phyloP scores from a whole-genome alignment of 2,329 filamentous ascomycete genomes.

The Plectosphaerella cucumerina region DNA sequence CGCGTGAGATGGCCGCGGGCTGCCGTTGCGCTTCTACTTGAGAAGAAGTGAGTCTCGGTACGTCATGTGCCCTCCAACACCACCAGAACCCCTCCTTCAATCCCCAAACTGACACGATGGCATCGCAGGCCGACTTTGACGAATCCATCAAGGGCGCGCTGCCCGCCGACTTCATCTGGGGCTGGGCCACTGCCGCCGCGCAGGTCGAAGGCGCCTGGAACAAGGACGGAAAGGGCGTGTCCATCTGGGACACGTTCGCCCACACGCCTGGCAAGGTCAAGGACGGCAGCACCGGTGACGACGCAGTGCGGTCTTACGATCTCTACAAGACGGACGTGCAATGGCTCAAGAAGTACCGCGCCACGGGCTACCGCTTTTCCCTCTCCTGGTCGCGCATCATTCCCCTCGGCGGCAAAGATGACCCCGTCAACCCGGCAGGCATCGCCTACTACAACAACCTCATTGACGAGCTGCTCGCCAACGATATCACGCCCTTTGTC shows the following conservation, averaged over 20 bases:
- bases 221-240: constrained; percentile 33
- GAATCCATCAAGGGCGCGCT: constrained; percentile 21
- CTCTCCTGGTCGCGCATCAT: constrained; percentile 63
- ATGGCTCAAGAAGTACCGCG: constrained; percentile 54
- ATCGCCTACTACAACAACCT: constrained; percentile 56
- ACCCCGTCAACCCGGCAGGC: constrained; percentile 57
- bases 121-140: constrained; percentile 16
- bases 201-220: constrained; percentile 38
- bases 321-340: constrained; percentile 50
- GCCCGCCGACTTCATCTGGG: constrained; percentile 31
- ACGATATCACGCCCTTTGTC: constrained; percentile 55
- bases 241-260: constrained; percentile 35
- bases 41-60: not conserved
- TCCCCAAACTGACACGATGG: constrained; percentile 6
- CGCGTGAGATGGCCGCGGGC: not conserved
- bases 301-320: constrained; percentile 32
- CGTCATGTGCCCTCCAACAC: not conserved
- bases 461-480: constrained; percentile 53
- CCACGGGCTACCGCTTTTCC: constrained; percentile 60
- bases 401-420: constrained; percentile 57
- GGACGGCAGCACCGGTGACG: constrained; percentile 32
- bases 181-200: constrained; percentile 34
- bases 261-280: constrained; percentile 33
- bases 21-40: not conserved
- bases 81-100: not conserved